Conservation (phyloP, 2,329 filamentous ascomycete genomes). For the Emergomyces orientalis region DNA sequence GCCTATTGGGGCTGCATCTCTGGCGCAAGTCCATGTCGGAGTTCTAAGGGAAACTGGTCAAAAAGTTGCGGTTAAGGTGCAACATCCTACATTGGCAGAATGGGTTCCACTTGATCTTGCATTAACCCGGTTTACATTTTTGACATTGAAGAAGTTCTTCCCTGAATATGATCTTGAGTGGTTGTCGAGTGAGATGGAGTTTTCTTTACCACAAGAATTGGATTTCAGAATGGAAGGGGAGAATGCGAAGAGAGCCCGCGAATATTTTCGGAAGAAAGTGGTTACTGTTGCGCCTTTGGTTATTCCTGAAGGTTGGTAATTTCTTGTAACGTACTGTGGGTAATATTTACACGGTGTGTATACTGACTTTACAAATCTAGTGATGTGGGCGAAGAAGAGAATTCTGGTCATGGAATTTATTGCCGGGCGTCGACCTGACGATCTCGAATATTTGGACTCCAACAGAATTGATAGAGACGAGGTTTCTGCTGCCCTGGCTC, state of each 20-base stretch:
- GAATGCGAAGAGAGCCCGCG: slow-evolving; percentile 70
- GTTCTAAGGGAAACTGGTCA: slow-evolving; percentile 71
- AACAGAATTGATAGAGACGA: slow-evolving; percentile 89
- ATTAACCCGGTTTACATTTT: slow-evolving; percentile 81
- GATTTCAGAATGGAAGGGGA: slow-evolving; percentile 78
- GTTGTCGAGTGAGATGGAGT: slow-evolving; percentile 87
- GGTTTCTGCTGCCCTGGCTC: slow-evolving; percentile 79
- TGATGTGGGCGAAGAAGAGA: slow-evolving; percentile 78
- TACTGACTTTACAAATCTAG: slow-evolving; percentile 28
- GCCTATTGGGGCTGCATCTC: slow-evolving; percentile 84
- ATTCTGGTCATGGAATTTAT: slow-evolving; percentile 95
- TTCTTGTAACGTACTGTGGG: not conserved
- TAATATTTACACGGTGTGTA: not conserved
- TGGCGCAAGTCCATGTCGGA: slow-evolving; percentile 90
- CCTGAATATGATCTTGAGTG: slow-evolving; percentile 97
- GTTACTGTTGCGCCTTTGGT: slow-evolving; percentile 68
- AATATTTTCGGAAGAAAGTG: slow-evolving; percentile 68
- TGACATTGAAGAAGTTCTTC: slow-evolving; percentile 82
- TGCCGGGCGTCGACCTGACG: slow-evolving; percentile 75
- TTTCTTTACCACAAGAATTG: slow-evolving; percentile 80
- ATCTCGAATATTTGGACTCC: slow-evolving; percentile 73
- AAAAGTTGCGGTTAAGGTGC: slow-evolving; percentile 90
- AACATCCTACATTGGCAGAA: slow-evolving; percentile 80
- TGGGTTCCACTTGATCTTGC: slow-evolving; percentile 84
- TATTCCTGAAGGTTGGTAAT: slow-evolving; percentile 56